Conservation (phyloP, 371 early-diverging fungal species). For the Syncephalastrum monosporum region DNA sequence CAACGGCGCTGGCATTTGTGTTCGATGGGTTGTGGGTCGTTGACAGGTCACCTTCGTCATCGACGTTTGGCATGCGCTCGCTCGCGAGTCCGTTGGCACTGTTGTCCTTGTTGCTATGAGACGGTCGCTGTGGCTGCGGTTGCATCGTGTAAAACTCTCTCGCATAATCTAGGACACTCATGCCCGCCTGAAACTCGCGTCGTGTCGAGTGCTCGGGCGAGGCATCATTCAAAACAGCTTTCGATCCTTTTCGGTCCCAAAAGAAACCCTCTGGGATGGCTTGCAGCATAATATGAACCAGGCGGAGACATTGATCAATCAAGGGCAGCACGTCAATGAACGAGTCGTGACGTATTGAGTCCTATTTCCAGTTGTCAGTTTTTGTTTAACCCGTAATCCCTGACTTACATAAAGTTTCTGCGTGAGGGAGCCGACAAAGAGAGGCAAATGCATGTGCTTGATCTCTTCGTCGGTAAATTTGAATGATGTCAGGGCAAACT, state of each 20-base stretch:
- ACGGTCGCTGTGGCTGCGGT: background rate
- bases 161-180: slow-evolving; percentile 34
- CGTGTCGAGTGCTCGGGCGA: background rate
- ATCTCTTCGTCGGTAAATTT: slow-evolving; percentile 81
- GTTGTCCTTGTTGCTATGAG: background rate
- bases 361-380: slow-evolving; percentile 11
- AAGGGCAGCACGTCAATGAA: slow-evolving; percentile 37
- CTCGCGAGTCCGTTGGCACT: background rate
- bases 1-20: slow-evolving; percentile 4
- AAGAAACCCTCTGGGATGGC: slow-evolving; percentile 33
- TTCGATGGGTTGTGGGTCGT: slow-evolving; percentile 8
- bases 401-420: slow-evolving; percentile 51
- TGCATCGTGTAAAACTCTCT: slow-evolving; percentile 35
- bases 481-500: slow-evolving; percentile 68
- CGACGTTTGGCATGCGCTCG: slow-evolving; percentile 7
- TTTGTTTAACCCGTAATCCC: background rate
- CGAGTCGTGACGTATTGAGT: slow-evolving; percentile 16
- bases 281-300: slow-evolving; percentile 27
- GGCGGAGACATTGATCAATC: slow-evolving; percentile 25
- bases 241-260: slow-evolving; percentile 24
- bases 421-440: slow-evolving; percentile 62
- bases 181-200: slow-evolving; percentile 23
- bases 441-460: slow-evolving; percentile 74
- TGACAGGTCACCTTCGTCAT: slow-evolving; percentile 44
- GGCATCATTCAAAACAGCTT: background rate